phyloP scores from a whole-genome alignment of 2,329 filamentous ascomycete species.

The Beauveria australis region DNA sequence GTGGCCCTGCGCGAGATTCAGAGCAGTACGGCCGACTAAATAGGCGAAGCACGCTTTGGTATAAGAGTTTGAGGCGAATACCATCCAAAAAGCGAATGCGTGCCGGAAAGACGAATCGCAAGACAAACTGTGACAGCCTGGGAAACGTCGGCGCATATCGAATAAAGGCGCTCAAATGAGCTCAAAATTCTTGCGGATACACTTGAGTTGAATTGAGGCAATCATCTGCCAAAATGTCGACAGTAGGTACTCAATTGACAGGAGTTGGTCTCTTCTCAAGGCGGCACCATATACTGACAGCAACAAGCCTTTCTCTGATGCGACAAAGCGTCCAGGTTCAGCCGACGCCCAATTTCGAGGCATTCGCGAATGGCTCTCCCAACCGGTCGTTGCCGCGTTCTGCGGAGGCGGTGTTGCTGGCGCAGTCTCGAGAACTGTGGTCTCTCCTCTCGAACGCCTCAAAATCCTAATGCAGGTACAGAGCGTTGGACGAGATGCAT shows the following conservation, averaged over 20 bases:
- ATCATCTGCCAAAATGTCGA: neutral
- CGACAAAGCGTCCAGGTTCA: conserved; percentile 19
- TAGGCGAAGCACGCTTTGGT: neutral
- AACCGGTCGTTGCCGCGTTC: conserved; percentile 85
- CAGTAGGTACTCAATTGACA: neutral
- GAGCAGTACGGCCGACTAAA: neutral
- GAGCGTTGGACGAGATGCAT: conserved; percentile 81
- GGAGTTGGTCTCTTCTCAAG: neutral
- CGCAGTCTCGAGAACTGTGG: conserved; percentile 94
- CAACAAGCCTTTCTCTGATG: conserved; percentile 11
- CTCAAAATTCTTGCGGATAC: neutral
- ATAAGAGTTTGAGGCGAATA: neutral
- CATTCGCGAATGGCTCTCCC: conserved; percentile 52
- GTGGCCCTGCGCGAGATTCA: neutral
- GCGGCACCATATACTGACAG: neutral
- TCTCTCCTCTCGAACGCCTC: conserved; percentile 88
- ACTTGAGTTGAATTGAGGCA: neutral
- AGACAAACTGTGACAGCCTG: neutral
- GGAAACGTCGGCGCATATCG: neutral
- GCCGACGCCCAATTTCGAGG: conserved; percentile 22
- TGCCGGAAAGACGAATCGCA: neutral
- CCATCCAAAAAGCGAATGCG: neutral
- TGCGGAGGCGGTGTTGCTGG: conserved; percentile 90
- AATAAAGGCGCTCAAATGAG: neutral
- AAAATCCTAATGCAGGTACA: conserved; percentile 99